Conservation (phyloP, 1,284 basidiomycete species). For the Lentinula novae-zelandiae region DNA sequence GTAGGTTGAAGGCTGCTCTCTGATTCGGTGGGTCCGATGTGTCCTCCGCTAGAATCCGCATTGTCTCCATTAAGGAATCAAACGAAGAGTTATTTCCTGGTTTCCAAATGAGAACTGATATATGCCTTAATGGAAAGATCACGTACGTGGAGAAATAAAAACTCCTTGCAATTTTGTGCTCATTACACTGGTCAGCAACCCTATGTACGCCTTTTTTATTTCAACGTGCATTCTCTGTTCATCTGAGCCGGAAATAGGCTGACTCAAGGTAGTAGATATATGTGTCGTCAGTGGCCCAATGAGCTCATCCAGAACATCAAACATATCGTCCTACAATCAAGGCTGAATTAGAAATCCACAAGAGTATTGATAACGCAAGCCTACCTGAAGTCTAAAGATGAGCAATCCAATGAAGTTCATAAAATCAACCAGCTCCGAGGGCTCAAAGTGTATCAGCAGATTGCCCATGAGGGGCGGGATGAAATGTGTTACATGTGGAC, state of each 20-base stretch:
- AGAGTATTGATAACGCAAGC: constrained; percentile 18
- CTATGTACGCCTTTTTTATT: constrained; percentile 89
- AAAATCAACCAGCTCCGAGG: constrained; percentile 92
- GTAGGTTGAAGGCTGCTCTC: constrained; percentile 80
- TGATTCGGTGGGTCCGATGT: constrained; percentile 72
- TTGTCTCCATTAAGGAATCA: constrained; percentile 64
- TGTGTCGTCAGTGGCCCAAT: constrained; percentile 85
- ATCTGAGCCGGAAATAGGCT: constrained; percentile 88
- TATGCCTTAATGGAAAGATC: background rate
- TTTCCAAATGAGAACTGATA: background rate
- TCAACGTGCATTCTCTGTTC: constrained; percentile 83
- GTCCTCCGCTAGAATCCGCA: constrained; percentile 78
- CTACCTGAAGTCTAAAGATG: constrained; percentile 89
- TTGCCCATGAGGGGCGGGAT: constrained; percentile 87
- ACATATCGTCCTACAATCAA: constrained; percentile 62
- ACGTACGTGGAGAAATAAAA: constrained; percentile 83
- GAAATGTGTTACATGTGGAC: constrained; percentile 76
- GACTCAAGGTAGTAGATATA: constrained; percentile 78
- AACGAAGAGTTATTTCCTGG: constrained; percentile 82
- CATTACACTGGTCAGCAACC: constrained; percentile 82
- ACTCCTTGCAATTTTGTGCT: constrained; percentile 78
- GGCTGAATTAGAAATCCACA: background rate
- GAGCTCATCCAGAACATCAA: constrained; percentile 86
- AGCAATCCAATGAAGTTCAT: constrained; percentile 91
- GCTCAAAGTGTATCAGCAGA: constrained; percentile 88